These are phyloP conservation scores for Dissophora globulifera DNA, from an alignment of 192 early-diverging fungal genomes.

Conservation along the genomic window DNA sequence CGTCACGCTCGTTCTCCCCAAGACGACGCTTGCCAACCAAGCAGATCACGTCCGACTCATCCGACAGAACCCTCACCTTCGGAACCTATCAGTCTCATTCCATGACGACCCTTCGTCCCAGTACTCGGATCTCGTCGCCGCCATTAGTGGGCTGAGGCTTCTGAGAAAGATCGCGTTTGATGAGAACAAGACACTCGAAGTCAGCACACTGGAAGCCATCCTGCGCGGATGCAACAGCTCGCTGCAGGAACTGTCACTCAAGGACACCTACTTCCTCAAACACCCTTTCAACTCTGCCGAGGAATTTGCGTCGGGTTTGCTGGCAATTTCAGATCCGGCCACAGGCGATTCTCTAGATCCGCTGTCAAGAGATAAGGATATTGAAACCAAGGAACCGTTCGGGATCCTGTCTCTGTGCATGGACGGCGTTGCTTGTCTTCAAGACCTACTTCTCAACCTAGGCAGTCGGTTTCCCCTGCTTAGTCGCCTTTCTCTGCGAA, in stretches of 20 bases:
- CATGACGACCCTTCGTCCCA: conserved; percentile 15
- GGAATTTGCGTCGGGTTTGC: conserved; percentile 24
- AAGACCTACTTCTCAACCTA: conserved; percentile 29
- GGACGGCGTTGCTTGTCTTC: conserved; percentile 16
- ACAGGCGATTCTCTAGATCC: not conserved
- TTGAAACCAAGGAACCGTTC: conserved; percentile 7
- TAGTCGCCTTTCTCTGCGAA: conserved; percentile 8
- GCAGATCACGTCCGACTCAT: conserved; percentile 13
- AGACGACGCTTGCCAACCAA: conserved; percentile 14
- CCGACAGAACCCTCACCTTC: conserved; percentile 22
- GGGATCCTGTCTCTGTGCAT: conserved; percentile 23
- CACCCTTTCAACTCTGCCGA: conserved; percentile 28
- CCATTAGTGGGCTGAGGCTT: conserved; percentile 1
- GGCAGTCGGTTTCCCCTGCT: conserved; percentile 29
- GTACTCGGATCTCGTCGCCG: conserved; percentile 9
- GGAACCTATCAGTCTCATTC: conserved; percentile 13
- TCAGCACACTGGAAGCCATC: conserved; percentile 23
- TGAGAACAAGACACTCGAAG: conserved; percentile 7
- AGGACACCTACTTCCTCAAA: conserved; percentile 7
- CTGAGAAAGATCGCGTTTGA: conserved; percentile 21
- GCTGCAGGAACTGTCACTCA: conserved; percentile 28
- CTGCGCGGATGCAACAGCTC: conserved; percentile 15
- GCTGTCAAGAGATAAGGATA: not conserved
- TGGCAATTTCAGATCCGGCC: not conserved
- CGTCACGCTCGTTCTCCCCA: conserved; percentile 15